Base-by-base conservation (phyloP, 2,329 filamentous ascomycete genomes). In the Podosphaera aphanis region DNA sequence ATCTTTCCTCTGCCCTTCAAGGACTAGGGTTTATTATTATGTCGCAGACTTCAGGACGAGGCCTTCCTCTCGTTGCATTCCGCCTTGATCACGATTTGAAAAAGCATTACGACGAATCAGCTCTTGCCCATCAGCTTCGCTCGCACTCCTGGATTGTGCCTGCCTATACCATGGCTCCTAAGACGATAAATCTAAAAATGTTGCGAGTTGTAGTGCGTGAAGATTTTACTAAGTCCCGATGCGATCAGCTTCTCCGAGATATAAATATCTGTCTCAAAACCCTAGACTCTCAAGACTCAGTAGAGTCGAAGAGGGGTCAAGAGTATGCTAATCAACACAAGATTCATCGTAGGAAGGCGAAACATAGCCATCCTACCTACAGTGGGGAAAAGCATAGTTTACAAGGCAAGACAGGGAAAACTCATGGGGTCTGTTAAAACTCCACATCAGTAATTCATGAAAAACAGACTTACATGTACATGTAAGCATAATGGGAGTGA, bases 71-170 rank as follows among this genome's bases (percentile, higher is more conserved):
- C 1, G 88, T 94, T 2, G 88, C 88, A 5, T 93, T 90, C 69
- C 78, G 85, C 46, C 70, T 94, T 5, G 64, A 76, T 43, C 66
- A 71, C 25, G 64, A 69, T 35, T 59, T 66, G 5, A 63, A 65
- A 4, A 68, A 74, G 48, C 63, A 69, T 43, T 84, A 73, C 55
- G 79, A 84, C 56, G 80, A 86, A 61, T 86, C 85, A 49, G 71
- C 79, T 0, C 64, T 85, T 36, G 86, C 88, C 1, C 85, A 93
- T 59, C 80, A 85, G 61, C 73, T 94, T 21, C 79, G 88, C 44
- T 77, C 83, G 51, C 74, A 85, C 29, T 83, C 83, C 38, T 95
- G 88, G 88, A 80, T 94, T 25, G 83, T 94, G 0, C 88, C 88
- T 0, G 88, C 88, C 0, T 95, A 95, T 64, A 95, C 86, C 35